A percentile compares a stretch with the other conserved stretches of the same genome.
These are phyloP conservation scores for Suillus fuscotomentosus DNA, from an alignment of 768 basidiomycete genomes.

Conservation along the genomic window DNA sequence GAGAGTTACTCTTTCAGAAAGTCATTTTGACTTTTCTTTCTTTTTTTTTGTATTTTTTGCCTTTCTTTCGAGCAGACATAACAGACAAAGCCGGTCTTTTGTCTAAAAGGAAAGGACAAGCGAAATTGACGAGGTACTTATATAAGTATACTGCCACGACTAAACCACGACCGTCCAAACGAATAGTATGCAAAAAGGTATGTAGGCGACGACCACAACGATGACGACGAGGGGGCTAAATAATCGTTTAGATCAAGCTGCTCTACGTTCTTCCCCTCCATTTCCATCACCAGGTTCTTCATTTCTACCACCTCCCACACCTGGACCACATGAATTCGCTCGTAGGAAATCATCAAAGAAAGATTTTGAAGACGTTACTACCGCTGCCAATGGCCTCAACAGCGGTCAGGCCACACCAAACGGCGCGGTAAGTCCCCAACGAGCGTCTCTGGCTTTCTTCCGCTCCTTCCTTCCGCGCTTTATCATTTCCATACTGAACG, in stretches of 20 bases:
- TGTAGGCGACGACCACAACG: neutral
- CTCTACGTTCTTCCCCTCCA: constrained; percentile 40
- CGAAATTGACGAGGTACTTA: constrained; percentile 2
- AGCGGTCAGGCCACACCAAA: constrained; percentile 11
- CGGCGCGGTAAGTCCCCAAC: constrained; percentile 30
- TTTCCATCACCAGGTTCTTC: constrained; percentile 67
- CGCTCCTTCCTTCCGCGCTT: constrained; percentile 25
- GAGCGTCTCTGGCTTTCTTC: constrained; percentile 21
- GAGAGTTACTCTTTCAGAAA: neutral
- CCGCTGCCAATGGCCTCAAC: constrained; percentile 3
- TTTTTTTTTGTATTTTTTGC: neutral
- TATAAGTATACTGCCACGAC: constrained; percentile 6
- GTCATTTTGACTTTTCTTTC: constrained; percentile 1
- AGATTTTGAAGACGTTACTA: constrained; percentile 10
- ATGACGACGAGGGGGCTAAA: neutral
- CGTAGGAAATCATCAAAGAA: constrained; percentile 29
- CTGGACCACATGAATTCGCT: constrained; percentile 68
- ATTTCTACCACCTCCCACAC: constrained; percentile 67
- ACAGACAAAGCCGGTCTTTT: constrained; percentile 11
- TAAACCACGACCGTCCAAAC: constrained; percentile 3
- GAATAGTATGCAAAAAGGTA: constrained; percentile 11
- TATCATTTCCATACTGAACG: constrained; percentile 28
- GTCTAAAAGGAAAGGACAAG: neutral
- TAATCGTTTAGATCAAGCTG: constrained; percentile 28
- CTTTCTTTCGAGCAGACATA: neutral